phyloP scores from a whole-genome alignment of 306 rosid species.

The Casuarina equisetifolia region DNA sequence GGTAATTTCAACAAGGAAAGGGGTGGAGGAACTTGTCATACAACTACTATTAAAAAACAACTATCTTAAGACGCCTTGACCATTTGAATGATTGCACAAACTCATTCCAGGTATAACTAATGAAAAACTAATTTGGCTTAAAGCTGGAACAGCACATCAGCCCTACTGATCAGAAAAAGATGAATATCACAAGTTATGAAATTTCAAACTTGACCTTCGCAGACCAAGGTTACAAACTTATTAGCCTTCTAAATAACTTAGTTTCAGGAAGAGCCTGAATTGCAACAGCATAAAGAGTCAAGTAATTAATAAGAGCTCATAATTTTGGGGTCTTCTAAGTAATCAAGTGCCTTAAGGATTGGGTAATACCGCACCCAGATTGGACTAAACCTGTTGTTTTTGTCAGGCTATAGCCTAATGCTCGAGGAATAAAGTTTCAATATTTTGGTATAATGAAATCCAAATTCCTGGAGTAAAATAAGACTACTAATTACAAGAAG shows the following conservation, averaged over 20 bases:
- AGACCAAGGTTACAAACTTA: neutral
- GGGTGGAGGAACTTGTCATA: neutral
- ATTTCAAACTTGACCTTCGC: neutral
- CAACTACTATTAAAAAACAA: too few species aligned
- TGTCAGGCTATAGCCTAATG: neutral
- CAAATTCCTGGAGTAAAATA: neutral
- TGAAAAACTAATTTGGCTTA: neutral
- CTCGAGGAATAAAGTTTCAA: neutral
- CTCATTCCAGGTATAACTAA: too few species aligned
- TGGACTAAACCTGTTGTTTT: too few species aligned
- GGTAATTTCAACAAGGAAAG: too few species aligned
- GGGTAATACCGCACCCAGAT: too few species aligned
- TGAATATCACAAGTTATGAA: neutral
- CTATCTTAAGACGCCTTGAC: too few species aligned
- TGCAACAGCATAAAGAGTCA: neutral
- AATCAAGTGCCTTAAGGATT: too few species aligned
- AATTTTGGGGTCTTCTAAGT: neutral
- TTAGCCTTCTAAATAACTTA: conserved; percentile 1
- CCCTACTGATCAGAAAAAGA: neutral
- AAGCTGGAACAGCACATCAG: neutral
- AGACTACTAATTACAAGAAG: neutral
- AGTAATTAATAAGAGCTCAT: neutral
- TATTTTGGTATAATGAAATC: neutral
- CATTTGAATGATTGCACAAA: too few species aligned
- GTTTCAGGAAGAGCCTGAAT: neutral